Evolutionary conservation across 73 alveolate genomes (phyloP).

Genomic region (Paramecium sonneborni): DNA sequence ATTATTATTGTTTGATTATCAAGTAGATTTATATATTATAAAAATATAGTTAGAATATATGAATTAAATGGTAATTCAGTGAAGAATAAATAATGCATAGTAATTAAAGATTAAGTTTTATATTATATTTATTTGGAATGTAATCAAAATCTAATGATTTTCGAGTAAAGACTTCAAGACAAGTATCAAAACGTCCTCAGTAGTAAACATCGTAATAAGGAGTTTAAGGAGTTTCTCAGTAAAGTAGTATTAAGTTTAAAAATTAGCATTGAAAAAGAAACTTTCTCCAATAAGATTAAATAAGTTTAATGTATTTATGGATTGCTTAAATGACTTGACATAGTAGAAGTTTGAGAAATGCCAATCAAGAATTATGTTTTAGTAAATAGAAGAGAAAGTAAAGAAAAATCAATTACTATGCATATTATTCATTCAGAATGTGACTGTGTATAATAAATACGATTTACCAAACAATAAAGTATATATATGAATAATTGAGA

Average conservation of each 20-base stretch:
- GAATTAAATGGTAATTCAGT: not conserved
- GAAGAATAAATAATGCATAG: not conserved
- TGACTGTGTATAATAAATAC: not conserved
- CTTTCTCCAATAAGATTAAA: slow-evolving; percentile 22
- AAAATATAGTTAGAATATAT: too few relatives aligned
- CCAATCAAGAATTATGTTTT: not conserved
- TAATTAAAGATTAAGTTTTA: not conserved
- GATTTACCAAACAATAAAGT: slow-evolving; percentile 53
- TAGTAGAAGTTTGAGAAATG: slow-evolving; percentile 36
- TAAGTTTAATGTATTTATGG: slow-evolving; percentile 28
- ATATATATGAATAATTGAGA: not conserved
- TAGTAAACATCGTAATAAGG: not conserved
- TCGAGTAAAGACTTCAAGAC: slow-evolving; percentile 35
- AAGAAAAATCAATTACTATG: slow-evolving; percentile 25
- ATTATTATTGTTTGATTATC: too few relatives aligned
- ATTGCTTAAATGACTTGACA: slow-evolving; percentile 48
- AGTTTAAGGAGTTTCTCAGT: not conserved
- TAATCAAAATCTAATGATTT: slow-evolving; percentile 8
- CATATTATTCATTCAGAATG: slow-evolving; percentile 23
- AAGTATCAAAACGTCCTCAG: not conserved
- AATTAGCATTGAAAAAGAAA: slow-evolving; percentile 13
- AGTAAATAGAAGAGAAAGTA: slow-evolving; percentile 21
- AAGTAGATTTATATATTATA: too few relatives aligned
- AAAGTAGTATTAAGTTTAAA: not conserved
- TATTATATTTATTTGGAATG: not conserved